Evolutionary conservation across 768 basidiomycete genomes (phyloP).

Genomic region (Kondoa subrosea): DNA sequence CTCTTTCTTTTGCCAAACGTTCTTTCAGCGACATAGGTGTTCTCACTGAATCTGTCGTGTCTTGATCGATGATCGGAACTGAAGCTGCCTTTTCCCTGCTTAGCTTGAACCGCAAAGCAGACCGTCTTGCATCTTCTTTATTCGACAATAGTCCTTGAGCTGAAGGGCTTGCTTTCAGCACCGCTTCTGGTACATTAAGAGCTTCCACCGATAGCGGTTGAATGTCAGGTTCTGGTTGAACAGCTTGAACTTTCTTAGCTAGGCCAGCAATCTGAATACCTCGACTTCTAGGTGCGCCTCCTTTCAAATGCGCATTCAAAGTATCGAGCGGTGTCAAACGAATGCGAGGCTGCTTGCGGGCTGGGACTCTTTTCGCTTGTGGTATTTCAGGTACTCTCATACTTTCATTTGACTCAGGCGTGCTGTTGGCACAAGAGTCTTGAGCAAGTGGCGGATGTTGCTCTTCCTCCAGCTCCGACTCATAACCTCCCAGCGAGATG

Average conservation of each 20-base stretch:
- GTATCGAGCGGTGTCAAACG: neutral
- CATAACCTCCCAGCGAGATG: neutral
- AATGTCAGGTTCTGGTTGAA: neutral
- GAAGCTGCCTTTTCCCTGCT: neutral
- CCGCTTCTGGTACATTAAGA: neutral
- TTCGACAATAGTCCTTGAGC: neutral
- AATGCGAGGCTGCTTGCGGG: no score
- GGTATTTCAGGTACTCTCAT: no score
- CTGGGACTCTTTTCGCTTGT: no score
- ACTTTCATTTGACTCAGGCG: no score
- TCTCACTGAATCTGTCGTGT: neutral
- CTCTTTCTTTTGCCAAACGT: neutral
- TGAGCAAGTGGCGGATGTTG: neutral
- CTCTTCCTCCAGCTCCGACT: neutral
- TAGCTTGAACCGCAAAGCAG: neutral
- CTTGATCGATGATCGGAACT: neutral
- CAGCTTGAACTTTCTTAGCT: neutral
- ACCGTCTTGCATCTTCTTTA: neutral
- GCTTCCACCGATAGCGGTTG: neutral
- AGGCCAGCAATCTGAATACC: constrained; percentile 4
- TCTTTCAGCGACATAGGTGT: neutral
- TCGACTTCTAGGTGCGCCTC: neutral
- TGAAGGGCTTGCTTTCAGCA: neutral
- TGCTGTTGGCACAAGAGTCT: neutral
- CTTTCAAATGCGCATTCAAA: neutral